Percentiles rank a stretch among this genome's conserved stretches.
Evolutionary conservation across 768 basidiomycete species (phyloP).

Genomic region (Lactarius deliciosus): DNA sequence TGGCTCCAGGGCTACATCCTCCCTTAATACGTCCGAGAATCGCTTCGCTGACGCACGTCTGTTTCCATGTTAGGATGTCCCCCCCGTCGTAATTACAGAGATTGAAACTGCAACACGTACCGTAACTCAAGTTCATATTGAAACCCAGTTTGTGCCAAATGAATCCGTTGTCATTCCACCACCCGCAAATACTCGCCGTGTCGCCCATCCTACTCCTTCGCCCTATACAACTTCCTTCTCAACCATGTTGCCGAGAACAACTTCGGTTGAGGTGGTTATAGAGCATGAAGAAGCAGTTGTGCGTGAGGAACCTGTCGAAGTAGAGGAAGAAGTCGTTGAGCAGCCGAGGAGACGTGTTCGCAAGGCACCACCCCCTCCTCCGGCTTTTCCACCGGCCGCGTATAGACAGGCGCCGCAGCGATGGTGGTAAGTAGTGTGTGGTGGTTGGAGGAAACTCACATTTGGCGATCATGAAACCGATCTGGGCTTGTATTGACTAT

Average conservation of each 20-base stretch:
- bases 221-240: constrained; percentile 55
- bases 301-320: constrained; percentile 36
- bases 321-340: constrained; percentile 47
- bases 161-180: constrained; percentile 65
- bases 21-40: constrained; percentile 23
- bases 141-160: constrained; percentile 36
- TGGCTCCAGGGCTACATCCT: constrained; percentile 32
- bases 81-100: constrained; percentile 48
- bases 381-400: constrained; percentile 42
- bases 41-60: constrained; percentile 27
- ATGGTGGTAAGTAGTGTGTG: constrained; percentile 27
- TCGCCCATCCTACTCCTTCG: constrained; percentile 70
- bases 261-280: constrained; percentile 60
- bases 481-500: constrained; percentile 29
- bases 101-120: constrained; percentile 54
- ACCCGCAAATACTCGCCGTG: constrained; percentile 76
- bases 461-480: constrained; percentile 22
- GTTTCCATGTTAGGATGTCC: constrained; percentile 42
- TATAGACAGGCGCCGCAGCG: constrained; percentile 30
- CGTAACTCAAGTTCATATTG: constrained; percentile 44
- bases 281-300: constrained; percentile 50
- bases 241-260: constrained; percentile 67
- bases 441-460: constrained; percentile 8
- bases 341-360: constrained; percentile 42
- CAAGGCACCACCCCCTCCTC: constrained; percentile 48